These are phyloP conservation scores for Phaffia rhodozyma DNA, from an alignment of 1,284 basidiomycete genomes.

Conservation along the genomic window DNA sequence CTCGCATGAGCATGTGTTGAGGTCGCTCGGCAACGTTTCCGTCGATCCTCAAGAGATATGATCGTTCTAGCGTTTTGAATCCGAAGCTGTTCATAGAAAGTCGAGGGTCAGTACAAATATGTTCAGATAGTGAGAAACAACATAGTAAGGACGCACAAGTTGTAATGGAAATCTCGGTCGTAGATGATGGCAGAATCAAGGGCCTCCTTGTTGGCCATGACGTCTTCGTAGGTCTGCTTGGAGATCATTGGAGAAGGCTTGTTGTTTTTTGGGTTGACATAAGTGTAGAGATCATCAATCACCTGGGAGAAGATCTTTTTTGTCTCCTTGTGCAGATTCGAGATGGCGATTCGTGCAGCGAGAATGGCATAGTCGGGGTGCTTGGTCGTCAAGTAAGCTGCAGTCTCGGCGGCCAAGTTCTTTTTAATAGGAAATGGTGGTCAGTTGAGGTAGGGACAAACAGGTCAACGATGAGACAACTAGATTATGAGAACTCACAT, in stretches of 20 bases:
- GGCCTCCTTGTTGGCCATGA: constrained; percentile 67
- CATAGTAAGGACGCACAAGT: constrained; percentile 50
- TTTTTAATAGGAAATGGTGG: constrained; percentile 27
- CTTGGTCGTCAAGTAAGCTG: constrained; percentile 91
- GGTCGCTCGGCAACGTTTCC: constrained; percentile 93
- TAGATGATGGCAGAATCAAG: constrained; percentile 96
- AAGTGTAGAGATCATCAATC: constrained; percentile 72
- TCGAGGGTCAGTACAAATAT: not conserved
- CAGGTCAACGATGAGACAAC: not conserved
- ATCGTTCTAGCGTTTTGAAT: constrained; percentile 98
- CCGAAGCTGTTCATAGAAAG: constrained; percentile 56
- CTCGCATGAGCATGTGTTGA: constrained; percentile 99
- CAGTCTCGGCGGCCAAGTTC: constrained; percentile 93
- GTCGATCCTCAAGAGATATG: constrained; percentile 88
- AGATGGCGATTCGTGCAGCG: constrained; percentile 95
- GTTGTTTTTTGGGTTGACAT: constrained; percentile 94
- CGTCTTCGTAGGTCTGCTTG: constrained; percentile 68
- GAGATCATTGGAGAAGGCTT: constrained; percentile 83
- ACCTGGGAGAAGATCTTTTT: constrained; percentile 94
- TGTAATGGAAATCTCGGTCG: constrained; percentile 95
- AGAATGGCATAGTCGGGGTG: constrained; percentile 98
- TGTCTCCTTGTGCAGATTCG: constrained; percentile 98
- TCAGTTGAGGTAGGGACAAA: not conserved
- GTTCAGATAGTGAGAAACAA: not conserved
- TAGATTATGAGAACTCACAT: constrained; percentile 45